Evolutionary conservation across 805 yeast species (phyloP).

Genomic region (Yamadazyma nakazawae): DNA sequence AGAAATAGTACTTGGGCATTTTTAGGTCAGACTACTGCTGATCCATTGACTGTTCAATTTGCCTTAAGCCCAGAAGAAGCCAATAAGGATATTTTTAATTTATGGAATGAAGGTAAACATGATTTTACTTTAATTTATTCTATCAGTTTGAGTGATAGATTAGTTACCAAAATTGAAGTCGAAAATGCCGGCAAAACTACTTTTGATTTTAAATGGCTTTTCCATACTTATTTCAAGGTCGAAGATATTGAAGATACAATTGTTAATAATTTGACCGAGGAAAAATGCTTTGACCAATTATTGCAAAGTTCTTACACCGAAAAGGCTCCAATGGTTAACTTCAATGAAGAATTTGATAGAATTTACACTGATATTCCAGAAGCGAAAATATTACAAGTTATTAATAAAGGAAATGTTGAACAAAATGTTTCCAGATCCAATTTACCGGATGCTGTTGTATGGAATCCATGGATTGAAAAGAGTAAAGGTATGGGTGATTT

Average conservation of each 20-base stretch:
- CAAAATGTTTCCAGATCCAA: constrained; percentile 65
- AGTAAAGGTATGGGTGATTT: constrained; percentile 86
- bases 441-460: constrained; percentile 74
- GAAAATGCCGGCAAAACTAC: constrained; percentile 61
- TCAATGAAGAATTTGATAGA: constrained; percentile 79
- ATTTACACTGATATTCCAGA: constrained; percentile 65
- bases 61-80: constrained; percentile 87
- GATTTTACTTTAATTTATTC: constrained; percentile 80
- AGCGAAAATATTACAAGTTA: constrained; percentile 60
- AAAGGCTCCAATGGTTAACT: constrained; percentile 69
- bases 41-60: constrained; percentile 77
- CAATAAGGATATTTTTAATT: constrained; percentile 51
- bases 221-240: constrained; percentile 83
- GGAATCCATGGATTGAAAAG: constrained; percentile 96
- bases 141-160: constrained; percentile 55
- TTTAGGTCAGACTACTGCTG: constrained; percentile 75
- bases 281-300: constrained; percentile 73
- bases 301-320: constrained; percentile 59
- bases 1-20: constrained; percentile 91
- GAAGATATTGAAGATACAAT: constrained; percentile 74
- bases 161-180: constrained; percentile 72
- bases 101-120: constrained; percentile 51
- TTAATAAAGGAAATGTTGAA: constrained; percentile 65
- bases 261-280: constrained; percentile 76
- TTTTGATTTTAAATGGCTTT: constrained; percentile 89